Conservation (phyloP, 1,284 basidiomycete species). For the Fomitopsis pinicola region DNA sequence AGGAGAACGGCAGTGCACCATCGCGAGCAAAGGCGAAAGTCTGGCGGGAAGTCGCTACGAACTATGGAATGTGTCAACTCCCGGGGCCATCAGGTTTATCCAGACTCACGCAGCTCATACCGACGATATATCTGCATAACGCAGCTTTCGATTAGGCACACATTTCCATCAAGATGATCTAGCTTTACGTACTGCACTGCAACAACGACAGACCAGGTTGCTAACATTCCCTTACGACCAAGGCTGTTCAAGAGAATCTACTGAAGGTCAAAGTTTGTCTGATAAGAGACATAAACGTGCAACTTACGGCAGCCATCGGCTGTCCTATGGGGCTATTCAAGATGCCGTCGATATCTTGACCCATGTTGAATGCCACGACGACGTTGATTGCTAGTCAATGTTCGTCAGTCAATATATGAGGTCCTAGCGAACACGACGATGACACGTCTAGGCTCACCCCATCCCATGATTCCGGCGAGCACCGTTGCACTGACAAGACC, state of each 20-base stretch:
- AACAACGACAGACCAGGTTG: constrained; percentile 62
- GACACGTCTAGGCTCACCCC: constrained; percentile 40
- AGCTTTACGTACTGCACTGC: constrained; percentile 51
- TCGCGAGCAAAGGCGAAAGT: constrained; percentile 65
- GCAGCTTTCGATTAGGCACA: not conserved
- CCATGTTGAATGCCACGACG: constrained; percentile 61
- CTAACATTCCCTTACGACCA: constrained; percentile 56
- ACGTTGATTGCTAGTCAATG: constrained; percentile 37
- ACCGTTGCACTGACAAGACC: constrained; percentile 63
- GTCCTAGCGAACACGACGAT: too few relatives aligned
- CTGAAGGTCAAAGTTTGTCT: not conserved
- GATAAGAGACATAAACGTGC: not conserved
- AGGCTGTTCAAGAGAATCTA: constrained; percentile 68
- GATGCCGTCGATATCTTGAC: constrained; percentile 53
- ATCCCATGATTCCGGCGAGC: constrained; percentile 62
- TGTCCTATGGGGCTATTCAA: constrained; percentile 59
- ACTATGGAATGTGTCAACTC: constrained; percentile 23
- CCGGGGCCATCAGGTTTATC: not conserved
- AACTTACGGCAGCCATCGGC: constrained; percentile 26
- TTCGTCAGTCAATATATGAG: not conserved
- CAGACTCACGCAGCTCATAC: constrained; percentile 48
- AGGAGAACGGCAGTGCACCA: constrained; percentile 69
- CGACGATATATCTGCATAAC: constrained; percentile 62
- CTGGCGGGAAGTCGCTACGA: constrained; percentile 48
- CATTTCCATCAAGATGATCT: too few relatives aligned